These are phyloP conservation scores for Sarocladium brachiariae DNA, from an alignment of 2,329 filamentous ascomycete genomes.

Conservation along the genomic window DNA sequence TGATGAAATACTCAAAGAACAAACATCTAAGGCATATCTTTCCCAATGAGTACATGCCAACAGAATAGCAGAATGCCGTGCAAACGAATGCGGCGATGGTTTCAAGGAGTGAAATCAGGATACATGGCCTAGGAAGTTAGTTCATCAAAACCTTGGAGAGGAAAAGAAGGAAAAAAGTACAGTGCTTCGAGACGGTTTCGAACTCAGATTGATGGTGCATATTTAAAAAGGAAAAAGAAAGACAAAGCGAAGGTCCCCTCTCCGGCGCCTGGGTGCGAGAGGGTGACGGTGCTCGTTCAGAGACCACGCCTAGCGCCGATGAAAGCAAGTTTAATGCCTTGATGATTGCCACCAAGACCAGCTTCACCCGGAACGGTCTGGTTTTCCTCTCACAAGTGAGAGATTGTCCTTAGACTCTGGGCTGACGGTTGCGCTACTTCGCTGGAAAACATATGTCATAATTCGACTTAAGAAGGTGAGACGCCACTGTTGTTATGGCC, in stretches of 20 bases:
- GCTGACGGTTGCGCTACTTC: background rate
- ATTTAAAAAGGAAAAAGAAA: too few species aligned
- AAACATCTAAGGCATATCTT: too few species aligned
- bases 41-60: too few species aligned
- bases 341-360: background rate
- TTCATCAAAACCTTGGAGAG: too few species aligned
- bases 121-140: too few species aligned
- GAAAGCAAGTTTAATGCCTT: background rate
- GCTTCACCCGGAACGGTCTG: slow-evolving; percentile 1
- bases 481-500: too few species aligned
- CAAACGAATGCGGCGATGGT: too few species aligned
- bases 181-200: background rate
- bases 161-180: background rate
- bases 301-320: background rate
- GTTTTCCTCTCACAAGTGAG: background rate
- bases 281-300: background rate
- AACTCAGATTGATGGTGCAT: background rate
- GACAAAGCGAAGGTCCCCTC: slow-evolving; percentile 3
- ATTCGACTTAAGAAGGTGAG: background rate
- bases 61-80: too few species aligned
- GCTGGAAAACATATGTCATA: background rate
- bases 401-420: background rate
- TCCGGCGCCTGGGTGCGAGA: slow-evolving; percentile 1
- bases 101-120: too few species aligned
- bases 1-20: too few species aligned